phyloP scores from a whole-genome alignment of 345 rosid genomes.

The Eucalyptus cloeziana region DNA sequence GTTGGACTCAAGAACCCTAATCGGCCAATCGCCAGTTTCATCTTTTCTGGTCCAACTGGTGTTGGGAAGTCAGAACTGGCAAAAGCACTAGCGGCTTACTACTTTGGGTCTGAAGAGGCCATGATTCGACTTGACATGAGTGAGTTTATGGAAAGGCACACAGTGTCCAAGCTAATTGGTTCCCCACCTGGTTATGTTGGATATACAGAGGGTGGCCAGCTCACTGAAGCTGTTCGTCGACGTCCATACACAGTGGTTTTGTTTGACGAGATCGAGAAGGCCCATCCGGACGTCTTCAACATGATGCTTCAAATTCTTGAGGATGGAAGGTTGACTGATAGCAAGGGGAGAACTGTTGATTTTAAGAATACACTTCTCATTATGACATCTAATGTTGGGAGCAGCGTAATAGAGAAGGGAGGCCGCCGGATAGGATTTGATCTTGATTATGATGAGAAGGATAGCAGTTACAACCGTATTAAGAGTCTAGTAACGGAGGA shows the following conservation, averaged over 20 bases:
- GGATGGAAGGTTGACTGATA: slow-evolving; percentile 94
- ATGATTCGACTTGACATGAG: slow-evolving; percentile 99
- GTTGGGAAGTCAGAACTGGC: slow-evolving; percentile 99
- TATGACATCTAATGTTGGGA: slow-evolving; percentile 97
- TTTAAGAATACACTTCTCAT: slow-evolving; percentile 95
- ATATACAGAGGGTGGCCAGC: slow-evolving; percentile 94
- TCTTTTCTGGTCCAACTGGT: slow-evolving; percentile 99
- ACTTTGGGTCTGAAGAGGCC: slow-evolving; percentile 95
- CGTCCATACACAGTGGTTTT: slow-evolving; percentile 90
- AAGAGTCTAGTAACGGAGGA: slow-evolving; percentile 95
- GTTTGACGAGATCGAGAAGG: slow-evolving; percentile 96
- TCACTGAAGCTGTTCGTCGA: slow-evolving; percentile 94
- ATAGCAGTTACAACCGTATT: slow-evolving; percentile 82
- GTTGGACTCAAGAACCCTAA: slow-evolving; percentile 97
- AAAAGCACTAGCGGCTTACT: slow-evolving; percentile 87
- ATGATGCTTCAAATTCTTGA: slow-evolving; percentile 99
- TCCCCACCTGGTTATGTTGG: slow-evolving; percentile 99
- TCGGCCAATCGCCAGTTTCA: slow-evolving; percentile 94
- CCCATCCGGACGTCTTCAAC: slow-evolving; percentile 97
- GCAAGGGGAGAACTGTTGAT: slow-evolving; percentile 97
- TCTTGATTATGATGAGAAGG: slow-evolving; percentile 85
- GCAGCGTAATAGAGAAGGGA: slow-evolving; percentile 93
- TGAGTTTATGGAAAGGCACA: slow-evolving; percentile 98
- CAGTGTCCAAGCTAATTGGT: slow-evolving; percentile 94
- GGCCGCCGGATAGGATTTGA: slow-evolving; percentile 87